These are phyloP conservation scores for Arthrinium puccinioides DNA, from an alignment of 2,329 filamentous ascomycete species.

Conservation along the genomic window DNA sequence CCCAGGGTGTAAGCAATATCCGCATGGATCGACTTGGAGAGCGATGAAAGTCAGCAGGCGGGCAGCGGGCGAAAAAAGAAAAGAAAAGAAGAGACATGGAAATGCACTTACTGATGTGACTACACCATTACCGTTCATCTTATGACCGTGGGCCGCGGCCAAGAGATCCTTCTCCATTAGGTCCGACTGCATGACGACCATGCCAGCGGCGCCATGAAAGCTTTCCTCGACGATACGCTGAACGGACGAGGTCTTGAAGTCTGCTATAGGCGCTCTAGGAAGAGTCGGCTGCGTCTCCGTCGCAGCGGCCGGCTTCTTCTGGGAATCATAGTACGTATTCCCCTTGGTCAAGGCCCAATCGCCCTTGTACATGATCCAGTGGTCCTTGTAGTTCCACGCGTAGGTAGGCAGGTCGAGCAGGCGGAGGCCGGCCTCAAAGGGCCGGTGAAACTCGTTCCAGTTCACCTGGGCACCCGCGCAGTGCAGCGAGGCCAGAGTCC, in stretches of 20 bases:
- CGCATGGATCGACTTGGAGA: constrained; percentile 39
- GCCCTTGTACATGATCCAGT: constrained; percentile 57
- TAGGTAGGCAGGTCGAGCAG: constrained; percentile 62
- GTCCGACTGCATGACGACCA: constrained; percentile 29
- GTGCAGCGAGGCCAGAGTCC: constrained; percentile 45
- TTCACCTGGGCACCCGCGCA: constrained; percentile 54
- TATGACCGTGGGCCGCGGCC: constrained; percentile 31
- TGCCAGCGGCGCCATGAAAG: constrained; percentile 15
- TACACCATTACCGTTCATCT: constrained; percentile 33
- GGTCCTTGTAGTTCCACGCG: constrained; percentile 65
- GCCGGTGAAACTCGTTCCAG: constrained; percentile 63
- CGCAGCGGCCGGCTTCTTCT: not conserved
- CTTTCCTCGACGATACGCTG: constrained; percentile 29
- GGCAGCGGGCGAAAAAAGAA: constrained; percentile 6
- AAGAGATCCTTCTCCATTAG: constrained; percentile 29
- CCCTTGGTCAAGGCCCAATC: constrained; percentile 65
- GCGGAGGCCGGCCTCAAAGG: constrained; percentile 30
- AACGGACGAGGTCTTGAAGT: constrained; percentile 24
- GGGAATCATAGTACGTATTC: constrained; percentile 29
- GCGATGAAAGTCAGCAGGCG: not conserved
- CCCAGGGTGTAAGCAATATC: constrained; percentile 59
- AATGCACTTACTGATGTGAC: constrained; percentile 18
- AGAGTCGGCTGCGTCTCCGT: not conserved
- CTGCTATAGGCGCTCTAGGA: constrained; percentile 4
- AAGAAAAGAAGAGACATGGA: constrained; percentile 1